Base-by-base conservation (phyloP, 2,329 filamentous ascomycete species). In the Coniochaeta pulveracea region DNA sequence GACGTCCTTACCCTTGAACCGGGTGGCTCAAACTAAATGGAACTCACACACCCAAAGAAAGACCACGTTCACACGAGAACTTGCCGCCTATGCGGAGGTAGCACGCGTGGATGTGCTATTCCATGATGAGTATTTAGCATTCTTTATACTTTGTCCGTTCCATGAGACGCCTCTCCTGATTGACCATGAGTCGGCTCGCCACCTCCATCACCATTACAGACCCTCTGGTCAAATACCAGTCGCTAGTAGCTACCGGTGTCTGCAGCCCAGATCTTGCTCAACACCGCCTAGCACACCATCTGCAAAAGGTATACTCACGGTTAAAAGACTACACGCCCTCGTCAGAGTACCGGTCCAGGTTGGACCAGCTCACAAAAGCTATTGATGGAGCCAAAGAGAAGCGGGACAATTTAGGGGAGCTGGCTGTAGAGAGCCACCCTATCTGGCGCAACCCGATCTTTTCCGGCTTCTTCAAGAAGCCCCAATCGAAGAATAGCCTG, bases 311-410 rank as follows among this genome's bases (percentile, higher is more conserved):
- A 9, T 89, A 91, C 45, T 61, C 73, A 23, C 68, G 76, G 3
- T 61, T 89, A 25, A 86, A 84, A 49, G 82, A 89, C 52, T 89
- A 91, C 55, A 72, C 80, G 22, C 84, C 83, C 0, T 69, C 76
- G 29, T 45, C 69, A 10, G 79, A 85, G 47, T 88, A 88, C 49
- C 68, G 67, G 19, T 62, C 74, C 40, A 69, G 74, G 18, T 62
- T 91, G 2, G 66, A 69, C 26, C 72, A 75, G 41, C 63, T 85
- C 18, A 67, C 67, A 5, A 57, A 55, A 22, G 51, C 55, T n/a
- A 48, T 71, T 28, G 57, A 60, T n/a, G 44, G 56, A 22, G 34
- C 48, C 10, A 52, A 43, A 24, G 40, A 41, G 4, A 44, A 55
- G 14, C 43, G 51, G 11, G 48, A 52, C 19, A 6, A 11, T 10